phyloP scores from a whole-genome alignment of 139 green algal genomes.

The Chlorella sp. region DNA sequence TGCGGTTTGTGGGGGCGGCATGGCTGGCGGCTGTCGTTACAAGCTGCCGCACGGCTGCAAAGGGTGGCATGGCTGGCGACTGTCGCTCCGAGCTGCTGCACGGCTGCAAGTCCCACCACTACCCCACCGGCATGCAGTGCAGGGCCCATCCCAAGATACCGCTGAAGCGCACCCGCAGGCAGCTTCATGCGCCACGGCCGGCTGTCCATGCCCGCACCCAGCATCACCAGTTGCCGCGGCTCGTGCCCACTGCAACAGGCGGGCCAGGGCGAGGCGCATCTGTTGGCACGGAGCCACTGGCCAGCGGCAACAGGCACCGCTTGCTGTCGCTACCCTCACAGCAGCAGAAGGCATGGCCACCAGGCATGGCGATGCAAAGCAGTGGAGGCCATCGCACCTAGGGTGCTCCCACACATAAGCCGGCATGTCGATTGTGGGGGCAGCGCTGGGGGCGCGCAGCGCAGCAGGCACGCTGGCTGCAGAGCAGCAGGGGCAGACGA shows the following conservation, averaged over 20 bases:
- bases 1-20: too few relatives aligned
- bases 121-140: too few relatives aligned
- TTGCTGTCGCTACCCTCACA: too few relatives aligned
- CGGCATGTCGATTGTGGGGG: not conserved
- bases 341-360: too few relatives aligned
- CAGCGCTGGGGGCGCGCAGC: not conserved
- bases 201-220: constrained; percentile 79
- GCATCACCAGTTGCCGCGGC: constrained; percentile 43
- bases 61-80: too few relatives aligned
- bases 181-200: constrained; percentile 76
- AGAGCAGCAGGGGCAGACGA: not conserved
- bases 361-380: too few relatives aligned
- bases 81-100: not conserved
- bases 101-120: too few relatives aligned
- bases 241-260: not conserved
- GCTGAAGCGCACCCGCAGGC: constrained; percentile 47
- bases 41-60: too few relatives aligned
- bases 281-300: too few relatives aligned
- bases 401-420: constrained; percentile 16
- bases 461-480: not conserved
- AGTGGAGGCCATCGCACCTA: not conserved
- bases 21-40: too few relatives aligned
- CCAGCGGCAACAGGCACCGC: too few relatives aligned
- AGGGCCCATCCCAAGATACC: not conserved
- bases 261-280: too few relatives aligned